Evolutionary conservation across 1,139 yeast species (phyloP), one percentile per base, ranked within the genome.

Genomic region (Taiozyma onychis): DNA sequence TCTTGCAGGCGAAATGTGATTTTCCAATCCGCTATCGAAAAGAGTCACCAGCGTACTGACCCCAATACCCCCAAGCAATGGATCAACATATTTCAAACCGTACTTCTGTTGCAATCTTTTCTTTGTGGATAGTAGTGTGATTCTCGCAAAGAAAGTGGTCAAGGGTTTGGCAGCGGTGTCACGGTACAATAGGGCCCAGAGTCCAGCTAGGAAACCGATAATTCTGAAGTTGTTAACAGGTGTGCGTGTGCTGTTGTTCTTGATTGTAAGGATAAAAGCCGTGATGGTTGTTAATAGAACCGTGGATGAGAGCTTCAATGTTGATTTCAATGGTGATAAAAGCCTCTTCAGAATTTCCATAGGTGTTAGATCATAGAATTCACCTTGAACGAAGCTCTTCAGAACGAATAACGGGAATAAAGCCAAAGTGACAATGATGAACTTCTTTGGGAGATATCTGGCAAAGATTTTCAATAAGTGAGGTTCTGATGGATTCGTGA

Each of bases 401-500:
- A 46, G 2, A 14, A 39, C 9, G 13, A 24, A 39, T 1, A 44
- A 10, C 7, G 53, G 51, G 2, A 46, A 14, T 18, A 51, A 30
- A 44, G 49, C 18, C 44, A 41, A 16, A 27, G 53, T 35, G 9
- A 51, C 4, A 3, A 28, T 18, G 6, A 47, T 10, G 2, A 48
- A 43, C 48, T 57, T 58, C 27, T 34, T 45, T 32, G 59, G 57
- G 4, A 53, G 24, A 8, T 43, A 46, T 1, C 13, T 43, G 13
- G 44, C 26, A 13, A 58, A 21, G 3, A 54, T 30, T 1, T 35
- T 48, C 10, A 42, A 1, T 3, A 54, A 8, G 32, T 45, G 46
- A 35, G 60, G 43, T 9, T 51, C 44, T 1, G 55, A 47, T 14
- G 60, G 61, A 41, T 46, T 51, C 42, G 54, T 39, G 3, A 56